Evolutionary conservation across 2,329 filamentous ascomycete genomes (phyloP).

Genomic region (Colletotrichum neosansevieriae): DNA sequence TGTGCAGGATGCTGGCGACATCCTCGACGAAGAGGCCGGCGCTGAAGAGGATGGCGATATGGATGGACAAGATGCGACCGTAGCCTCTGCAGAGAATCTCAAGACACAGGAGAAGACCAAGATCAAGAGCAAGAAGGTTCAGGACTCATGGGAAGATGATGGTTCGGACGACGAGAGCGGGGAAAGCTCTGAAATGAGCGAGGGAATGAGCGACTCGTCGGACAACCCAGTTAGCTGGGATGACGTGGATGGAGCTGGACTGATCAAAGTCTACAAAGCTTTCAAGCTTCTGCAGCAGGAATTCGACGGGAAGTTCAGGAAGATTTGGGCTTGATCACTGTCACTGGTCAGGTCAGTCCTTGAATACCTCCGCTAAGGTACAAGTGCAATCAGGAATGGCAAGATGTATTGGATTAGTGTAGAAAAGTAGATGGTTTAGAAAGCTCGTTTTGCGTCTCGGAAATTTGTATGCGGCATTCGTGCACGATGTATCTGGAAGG

Average conservation of each 20-base stretch:
- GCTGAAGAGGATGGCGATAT: not conserved
- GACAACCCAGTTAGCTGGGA: not conserved
- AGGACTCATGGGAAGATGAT: conserved; percentile 61
- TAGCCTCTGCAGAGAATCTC: not conserved
- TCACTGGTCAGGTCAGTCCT: not conserved
- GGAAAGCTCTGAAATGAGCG: not conserved
- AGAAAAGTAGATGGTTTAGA: no score
- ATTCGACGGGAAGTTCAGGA: conserved; percentile 74
- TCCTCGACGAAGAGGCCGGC: conserved; percentile 54
- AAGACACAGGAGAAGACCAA: conserved; percentile 38
- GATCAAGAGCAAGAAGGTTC: conserved; percentile 50
- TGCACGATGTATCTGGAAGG: no score
- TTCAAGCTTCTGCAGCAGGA: conserved; percentile 68
- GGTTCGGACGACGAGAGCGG: conserved; percentile 49
- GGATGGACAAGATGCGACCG: not conserved
- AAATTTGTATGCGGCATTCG: no score
- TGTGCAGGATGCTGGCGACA: conserved; percentile 54
- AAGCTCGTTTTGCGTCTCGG: no score
- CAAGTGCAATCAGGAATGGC: no score
- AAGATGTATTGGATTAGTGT: no score
- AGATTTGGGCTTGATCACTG: conserved; percentile 67
- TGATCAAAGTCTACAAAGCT: conserved; percentile 69
- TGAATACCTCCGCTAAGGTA: not conserved
- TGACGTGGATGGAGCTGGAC: conserved; percentile 55
- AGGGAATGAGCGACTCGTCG: not conserved